phyloP scores from a whole-genome alignment of 768 basidiomycete species.

The Mrakia blollopis region DNA sequence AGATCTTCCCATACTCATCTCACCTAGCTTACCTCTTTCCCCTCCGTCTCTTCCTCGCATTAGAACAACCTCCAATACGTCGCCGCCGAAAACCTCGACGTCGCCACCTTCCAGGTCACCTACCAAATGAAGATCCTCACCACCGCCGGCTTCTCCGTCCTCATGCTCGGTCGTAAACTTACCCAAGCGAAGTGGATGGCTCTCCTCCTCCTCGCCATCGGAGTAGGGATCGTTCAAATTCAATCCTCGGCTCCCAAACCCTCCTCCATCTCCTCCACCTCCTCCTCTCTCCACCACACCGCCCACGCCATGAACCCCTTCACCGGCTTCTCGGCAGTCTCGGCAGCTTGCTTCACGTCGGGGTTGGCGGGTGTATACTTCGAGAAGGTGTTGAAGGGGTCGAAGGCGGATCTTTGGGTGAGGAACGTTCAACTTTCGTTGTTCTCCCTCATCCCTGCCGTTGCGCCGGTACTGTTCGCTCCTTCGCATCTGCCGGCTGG shows the following conservation, averaged over 20 bases:
- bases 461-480: slow-evolving; percentile 65
- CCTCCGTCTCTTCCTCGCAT: not conserved
- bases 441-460: slow-evolving; percentile 85
- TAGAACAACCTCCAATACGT: slow-evolving; percentile 95
- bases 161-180: slow-evolving; percentile 71
- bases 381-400: slow-evolving; percentile 58
- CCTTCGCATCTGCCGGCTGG: slow-evolving; percentile 11
- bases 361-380: slow-evolving; percentile 97
- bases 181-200: slow-evolving; percentile 74
- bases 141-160: slow-evolving; percentile 80
- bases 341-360: slow-evolving; percentile 86
- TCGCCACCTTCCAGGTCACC: slow-evolving; percentile 92
- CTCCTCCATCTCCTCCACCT: not conserved
- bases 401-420: slow-evolving; percentile 92
- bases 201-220: slow-evolving; percentile 75
- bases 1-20: slow-evolving; percentile 54
- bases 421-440: slow-evolving; percentile 93
- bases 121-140: slow-evolving; percentile 98
- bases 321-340: slow-evolving; percentile 84
- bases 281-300: too few species aligned
- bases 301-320: slow-evolving; percentile 61
- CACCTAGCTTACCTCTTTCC: not conserved
- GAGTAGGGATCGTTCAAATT: slow-evolving; percentile 87
- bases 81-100: slow-evolving; percentile 86
- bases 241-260: slow-evolving; percentile 51